phyloP scores from a whole-genome alignment of 495 filamentous ascomycete species.

The Bacidia gigantensis region DNA sequence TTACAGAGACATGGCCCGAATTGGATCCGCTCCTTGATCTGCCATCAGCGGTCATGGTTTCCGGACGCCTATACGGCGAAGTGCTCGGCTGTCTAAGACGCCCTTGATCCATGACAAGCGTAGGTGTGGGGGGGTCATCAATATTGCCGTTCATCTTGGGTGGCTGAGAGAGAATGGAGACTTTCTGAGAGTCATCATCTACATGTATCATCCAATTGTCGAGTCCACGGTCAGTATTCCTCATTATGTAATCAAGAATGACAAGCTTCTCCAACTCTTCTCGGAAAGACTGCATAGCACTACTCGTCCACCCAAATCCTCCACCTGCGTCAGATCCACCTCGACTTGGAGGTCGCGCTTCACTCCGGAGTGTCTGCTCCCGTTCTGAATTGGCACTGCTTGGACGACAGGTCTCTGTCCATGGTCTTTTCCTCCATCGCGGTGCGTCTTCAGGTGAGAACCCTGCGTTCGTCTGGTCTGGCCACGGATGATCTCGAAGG shows the following conservation, averaged over 20 bases:
- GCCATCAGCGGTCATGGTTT: conserved; percentile 69
- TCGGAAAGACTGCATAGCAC: conserved; percentile 77
- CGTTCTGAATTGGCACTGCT: conserved; percentile 51
- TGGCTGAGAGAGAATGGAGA: conserved; percentile 74
- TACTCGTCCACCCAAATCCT: conserved; percentile 73
- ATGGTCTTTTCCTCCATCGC: conserved; percentile 59
- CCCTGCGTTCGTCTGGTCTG: conserved; percentile 74
- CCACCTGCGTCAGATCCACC: conserved; percentile 34
- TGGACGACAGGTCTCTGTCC: conserved; percentile 78
- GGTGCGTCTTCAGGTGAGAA: conserved; percentile 57
- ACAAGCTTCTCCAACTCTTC: conserved; percentile 96
- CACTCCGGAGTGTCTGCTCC: conserved; percentile 49
- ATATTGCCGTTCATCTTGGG: conserved; percentile 45
- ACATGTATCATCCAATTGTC: conserved; percentile 99
- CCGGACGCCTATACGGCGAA: conserved; percentile 62
- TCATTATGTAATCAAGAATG: conserved; percentile 97
- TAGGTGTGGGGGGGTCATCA: conserved; percentile 41
- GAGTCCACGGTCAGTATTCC: conserved; percentile 90
- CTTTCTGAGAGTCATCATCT: conserved; percentile 67
- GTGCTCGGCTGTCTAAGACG: conserved; percentile 28
- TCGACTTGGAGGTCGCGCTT: conserved; percentile 30
- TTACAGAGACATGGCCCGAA: conserved; percentile 42
- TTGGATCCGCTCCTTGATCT: conserved; percentile 43
- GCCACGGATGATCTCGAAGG: conserved; percentile 89
- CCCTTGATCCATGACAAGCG: conserved; percentile 27